phyloP scores from a whole-genome alignment of 768 basidiomycete species.

The Hirschioporus abietinus region DNA sequence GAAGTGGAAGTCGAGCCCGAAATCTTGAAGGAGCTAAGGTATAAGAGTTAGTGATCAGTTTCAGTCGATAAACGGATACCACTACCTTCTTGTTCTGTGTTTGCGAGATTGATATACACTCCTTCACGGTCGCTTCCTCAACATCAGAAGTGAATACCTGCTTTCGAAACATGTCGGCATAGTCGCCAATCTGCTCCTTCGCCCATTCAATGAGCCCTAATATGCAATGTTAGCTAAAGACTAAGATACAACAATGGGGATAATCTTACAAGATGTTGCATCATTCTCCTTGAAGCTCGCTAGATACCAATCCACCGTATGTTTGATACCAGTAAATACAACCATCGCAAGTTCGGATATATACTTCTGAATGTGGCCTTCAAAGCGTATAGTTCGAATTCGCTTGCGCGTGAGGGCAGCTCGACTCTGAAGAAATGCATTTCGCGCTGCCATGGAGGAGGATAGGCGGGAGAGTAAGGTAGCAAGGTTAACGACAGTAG shows the following conservation, averaged over 20 bases:
- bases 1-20: constrained; percentile 90
- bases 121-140: constrained; percentile 63
- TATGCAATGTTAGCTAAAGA: constrained; percentile 8
- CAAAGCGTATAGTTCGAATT: constrained; percentile 84
- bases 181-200: constrained; percentile 75
- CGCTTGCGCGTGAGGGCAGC: constrained; percentile 67
- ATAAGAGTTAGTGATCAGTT: neutral
- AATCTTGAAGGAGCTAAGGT: constrained; percentile 77
- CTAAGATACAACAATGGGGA: neutral
- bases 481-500: constrained; percentile 64
- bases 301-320: constrained; percentile 97
- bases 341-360: constrained; percentile 85
- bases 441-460: constrained; percentile 72
- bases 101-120: constrained; percentile 72
- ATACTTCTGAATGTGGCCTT: constrained; percentile 82
- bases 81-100: constrained; percentile 79
- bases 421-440: constrained; percentile 77
- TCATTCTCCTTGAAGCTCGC: constrained; percentile 95
- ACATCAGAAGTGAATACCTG: constrained; percentile 88
- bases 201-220: constrained; percentile 95
- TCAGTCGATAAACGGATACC: constrained; percentile 1
- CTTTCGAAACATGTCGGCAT: constrained; percentile 78
- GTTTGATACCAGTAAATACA: constrained; percentile 90
- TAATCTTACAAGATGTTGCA: constrained; percentile 76
- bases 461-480: constrained; percentile 69